Conservation (phyloP, 2,329 filamentous ascomycete genomes). For the Colletotrichum tanaceti region DNA sequence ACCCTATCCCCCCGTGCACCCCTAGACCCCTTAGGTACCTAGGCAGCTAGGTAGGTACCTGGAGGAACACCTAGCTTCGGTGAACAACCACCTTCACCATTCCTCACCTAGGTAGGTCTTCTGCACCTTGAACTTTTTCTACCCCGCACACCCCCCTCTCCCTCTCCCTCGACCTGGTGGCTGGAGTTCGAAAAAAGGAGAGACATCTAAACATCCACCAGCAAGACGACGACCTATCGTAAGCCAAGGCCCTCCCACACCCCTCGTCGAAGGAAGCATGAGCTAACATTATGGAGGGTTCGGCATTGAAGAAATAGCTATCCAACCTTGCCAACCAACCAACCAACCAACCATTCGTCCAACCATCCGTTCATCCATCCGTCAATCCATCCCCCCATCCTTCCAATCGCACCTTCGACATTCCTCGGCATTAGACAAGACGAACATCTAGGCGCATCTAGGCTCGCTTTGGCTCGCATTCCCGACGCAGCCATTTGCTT, state of each 20-base stretch:
- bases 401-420: neutral
- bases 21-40: too few species aligned
- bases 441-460: neutral
- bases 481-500: neutral
- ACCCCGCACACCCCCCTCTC: too few species aligned
- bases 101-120: conserved; percentile 4
- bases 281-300: conserved; percentile 6
- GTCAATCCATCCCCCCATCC: too few species aligned
- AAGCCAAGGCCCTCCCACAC: neutral
- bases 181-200: too few species aligned
- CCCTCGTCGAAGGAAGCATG: neutral
- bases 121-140: conserved; percentile 4
- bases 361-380: too few species aligned
- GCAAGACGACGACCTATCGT: too few species aligned
- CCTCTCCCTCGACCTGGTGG: too few species aligned
- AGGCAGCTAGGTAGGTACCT: too few species aligned
- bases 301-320: neutral
- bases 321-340: too few species aligned
- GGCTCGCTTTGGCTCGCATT: conserved; percentile 1
- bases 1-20: too few species aligned
- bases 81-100: conserved; percentile 28
- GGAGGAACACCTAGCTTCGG: neutral
- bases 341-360: too few species aligned
- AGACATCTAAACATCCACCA: too few species aligned
- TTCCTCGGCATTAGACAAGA: conserved; percentile 2